These are phyloP conservation scores for Penicillium pancosmium DNA, from an alignment of 495 filamentous ascomycete species.

Conservation along the genomic window DNA sequence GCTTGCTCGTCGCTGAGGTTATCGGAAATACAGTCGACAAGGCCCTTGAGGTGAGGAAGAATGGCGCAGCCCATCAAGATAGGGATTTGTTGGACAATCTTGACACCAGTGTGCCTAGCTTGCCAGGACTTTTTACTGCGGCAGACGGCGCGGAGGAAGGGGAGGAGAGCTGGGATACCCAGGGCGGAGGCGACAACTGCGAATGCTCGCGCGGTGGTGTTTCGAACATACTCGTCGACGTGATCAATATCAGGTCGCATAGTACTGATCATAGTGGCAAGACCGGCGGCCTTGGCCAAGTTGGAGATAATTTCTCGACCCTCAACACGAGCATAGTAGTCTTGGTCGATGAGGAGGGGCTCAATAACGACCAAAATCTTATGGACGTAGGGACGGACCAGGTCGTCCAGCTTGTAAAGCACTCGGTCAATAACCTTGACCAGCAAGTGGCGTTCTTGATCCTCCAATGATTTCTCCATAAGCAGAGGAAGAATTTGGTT, in stretches of 20 bases:
- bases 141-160: slow-evolving; percentile 94
- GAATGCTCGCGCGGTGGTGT: slow-evolving; percentile 96
- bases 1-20: slow-evolving; percentile 97
- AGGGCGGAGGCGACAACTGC: slow-evolving; percentile 97
- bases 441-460: slow-evolving; percentile 96
- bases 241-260: slow-evolving; percentile 99
- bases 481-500: slow-evolving; percentile 96
- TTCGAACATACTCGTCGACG: slow-evolving; percentile 98
- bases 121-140: slow-evolving; percentile 99
- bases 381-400: slow-evolving; percentile 95
- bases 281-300: slow-evolving; percentile 91
- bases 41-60: slow-evolving; percentile 89
- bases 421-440: slow-evolving; percentile 99
- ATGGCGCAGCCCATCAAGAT: slow-evolving; percentile 99
- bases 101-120: slow-evolving; percentile 97
- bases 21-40: slow-evolving; percentile 95
- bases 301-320: slow-evolving; percentile 99
- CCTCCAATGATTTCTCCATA: slow-evolving; percentile 98
- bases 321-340: slow-evolving; percentile 98
- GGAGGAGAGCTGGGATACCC: slow-evolving; percentile 91
- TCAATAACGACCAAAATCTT: slow-evolving; percentile 99
- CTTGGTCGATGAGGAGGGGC: slow-evolving; percentile 96
- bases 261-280: slow-evolving; percentile 98
- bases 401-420: slow-evolving; percentile 96
- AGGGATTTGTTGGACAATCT: slow-evolving; percentile 99